Conservation (phyloP, 2,329 filamentous ascomycete genomes). For the Fusarium denticulatum region DNA sequence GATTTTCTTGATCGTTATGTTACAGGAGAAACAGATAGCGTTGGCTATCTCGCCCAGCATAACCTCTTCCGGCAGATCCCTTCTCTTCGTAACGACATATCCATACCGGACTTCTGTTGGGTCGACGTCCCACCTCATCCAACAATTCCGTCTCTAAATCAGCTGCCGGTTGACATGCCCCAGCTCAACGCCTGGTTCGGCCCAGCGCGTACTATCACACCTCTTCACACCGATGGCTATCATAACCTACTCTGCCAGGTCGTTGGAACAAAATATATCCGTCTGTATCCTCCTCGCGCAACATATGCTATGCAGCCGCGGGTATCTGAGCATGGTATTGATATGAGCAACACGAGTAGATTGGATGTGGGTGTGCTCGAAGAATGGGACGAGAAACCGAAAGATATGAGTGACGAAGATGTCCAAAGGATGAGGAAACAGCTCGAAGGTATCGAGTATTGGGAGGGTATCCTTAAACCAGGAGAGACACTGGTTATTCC, state of each 20-base stretch:
- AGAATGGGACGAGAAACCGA: constrained; percentile 61
- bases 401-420: constrained; percentile 44
- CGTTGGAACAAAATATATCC: constrained; percentile 90
- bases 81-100: constrained; percentile 76
- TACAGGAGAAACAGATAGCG: constrained; percentile 45
- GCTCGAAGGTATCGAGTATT: constrained; percentile 70
- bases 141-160: constrained; percentile 47
- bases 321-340: constrained; percentile 73
- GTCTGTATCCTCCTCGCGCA: constrained; percentile 79
- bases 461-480: constrained; percentile 81
- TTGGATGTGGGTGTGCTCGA: constrained; percentile 80
- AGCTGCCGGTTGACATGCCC: constrained; percentile 64
- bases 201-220: constrained; percentile 86
- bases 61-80: constrained; percentile 87
- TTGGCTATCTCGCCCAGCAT: constrained; percentile 91
- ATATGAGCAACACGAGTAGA: constrained; percentile 91
- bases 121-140: constrained; percentile 70
- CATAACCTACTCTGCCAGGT: constrained; percentile 93
- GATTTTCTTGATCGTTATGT: constrained; percentile 76
- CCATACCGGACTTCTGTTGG: constrained; percentile 86
- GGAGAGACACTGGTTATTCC: constrained; percentile 92
- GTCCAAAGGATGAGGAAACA: constrained; percentile 52
- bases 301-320: constrained; percentile 69
- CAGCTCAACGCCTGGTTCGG: constrained; percentile 94
- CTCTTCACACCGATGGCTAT: constrained; percentile 92